Percentiles rank a stretch among this genome's conserved stretches.
These are phyloP conservation scores for Hypoxylon lienhwacheense DNA, from an alignment of 495 filamentous ascomycete species.

Conservation along the genomic window DNA sequence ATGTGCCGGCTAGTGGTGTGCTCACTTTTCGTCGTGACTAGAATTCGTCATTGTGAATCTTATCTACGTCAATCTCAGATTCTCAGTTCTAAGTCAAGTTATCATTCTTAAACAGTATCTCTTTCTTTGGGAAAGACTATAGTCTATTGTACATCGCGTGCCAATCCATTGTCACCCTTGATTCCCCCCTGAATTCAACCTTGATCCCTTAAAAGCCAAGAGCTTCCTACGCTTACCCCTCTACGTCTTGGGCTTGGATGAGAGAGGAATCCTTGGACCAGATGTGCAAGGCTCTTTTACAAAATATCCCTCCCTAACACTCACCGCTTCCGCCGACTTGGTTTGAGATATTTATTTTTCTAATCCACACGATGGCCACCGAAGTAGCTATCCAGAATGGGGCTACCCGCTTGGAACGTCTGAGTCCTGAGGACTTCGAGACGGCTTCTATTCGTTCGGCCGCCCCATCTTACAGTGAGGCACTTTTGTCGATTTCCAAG, in stretches of 20 bases:
- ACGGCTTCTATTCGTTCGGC: conserved; percentile 57
- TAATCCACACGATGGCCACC: conserved; percentile 29
- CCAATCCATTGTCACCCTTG: conserved; percentile 17
- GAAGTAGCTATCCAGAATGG: conserved; percentile 37
- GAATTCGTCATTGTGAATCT: conserved; percentile 21
- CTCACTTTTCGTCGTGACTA: conserved; percentile 30
- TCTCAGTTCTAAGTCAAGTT: conserved; percentile 11
- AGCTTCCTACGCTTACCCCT: conserved; percentile 1
- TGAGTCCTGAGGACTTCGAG: conserved; percentile 52
- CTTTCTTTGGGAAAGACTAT: not conserved
- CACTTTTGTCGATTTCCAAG: not conserved
- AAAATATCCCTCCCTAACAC: conserved; percentile 23
- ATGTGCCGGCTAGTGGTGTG: conserved; percentile 28
- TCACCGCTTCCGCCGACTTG: conserved; percentile 2
- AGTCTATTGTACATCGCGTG: too few species aligned
- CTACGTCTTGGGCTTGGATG: conserved; percentile 15
- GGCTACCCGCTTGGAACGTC: conserved; percentile 34
- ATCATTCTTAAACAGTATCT: conserved; percentile 6
- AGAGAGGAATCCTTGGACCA: conserved; percentile 21
- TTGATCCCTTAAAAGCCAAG: too few species aligned
- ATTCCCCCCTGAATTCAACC: too few species aligned
- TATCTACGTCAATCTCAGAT: conserved; percentile 18
- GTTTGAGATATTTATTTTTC: conserved; percentile 17
- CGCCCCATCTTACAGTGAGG: conserved; percentile 55
- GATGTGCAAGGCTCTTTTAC: conserved; percentile 24